Evolutionary conservation across 139 green algal species (phyloP), one percentile per base, ranked within the genome.

Genomic region (Chlorella ohadii): DNA sequence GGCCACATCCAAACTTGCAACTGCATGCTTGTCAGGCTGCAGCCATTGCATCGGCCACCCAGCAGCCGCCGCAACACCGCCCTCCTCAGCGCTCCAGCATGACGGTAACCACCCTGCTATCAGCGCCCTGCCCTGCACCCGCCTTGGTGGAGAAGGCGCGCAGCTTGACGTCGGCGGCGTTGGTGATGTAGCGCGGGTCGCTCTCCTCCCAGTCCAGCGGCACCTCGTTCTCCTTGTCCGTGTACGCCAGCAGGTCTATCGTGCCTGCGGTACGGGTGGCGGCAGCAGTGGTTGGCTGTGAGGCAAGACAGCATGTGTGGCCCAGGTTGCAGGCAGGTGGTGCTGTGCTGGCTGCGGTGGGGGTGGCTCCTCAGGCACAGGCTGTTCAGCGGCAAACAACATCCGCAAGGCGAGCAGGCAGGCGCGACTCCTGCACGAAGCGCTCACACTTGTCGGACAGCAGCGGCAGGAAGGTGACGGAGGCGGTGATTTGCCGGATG

Each of bases 231-330:
- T 92, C 83, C 36, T 88, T 81, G 84, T 95, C 91, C 6, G 96
- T 98, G 91, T 99, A 98, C 0, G 96, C 93, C 16, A 99, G 86
- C 72, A 99, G 92, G 86, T 99, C 96, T 84, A 99, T 98, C 1
- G 93, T 94, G 88, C 96, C 93, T 97, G 93, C 61, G 83, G 0
- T 36, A 55, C 23, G 4, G 59, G 5, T 16, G 27, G 20, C 28
- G 28, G 57, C 7, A 34, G 20, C 22, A 38, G 1, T 6, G 15
- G 72, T 79, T 16, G 38, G n/a, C 3, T 59, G 51, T 3, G 15
- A 22, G 9, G 12, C 51, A 59, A 22, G 2, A 22, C 51, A 22
- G 51, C 11, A 59, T 20, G 12, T 6, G 11, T 1, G 13, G 64
- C 64, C 19, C 23, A 22, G 68, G 33, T 2, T 34, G 3, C 15